phyloP scores from a whole-genome alignment of 768 basidiomycete genomes.

The Amanita fuliginea region DNA sequence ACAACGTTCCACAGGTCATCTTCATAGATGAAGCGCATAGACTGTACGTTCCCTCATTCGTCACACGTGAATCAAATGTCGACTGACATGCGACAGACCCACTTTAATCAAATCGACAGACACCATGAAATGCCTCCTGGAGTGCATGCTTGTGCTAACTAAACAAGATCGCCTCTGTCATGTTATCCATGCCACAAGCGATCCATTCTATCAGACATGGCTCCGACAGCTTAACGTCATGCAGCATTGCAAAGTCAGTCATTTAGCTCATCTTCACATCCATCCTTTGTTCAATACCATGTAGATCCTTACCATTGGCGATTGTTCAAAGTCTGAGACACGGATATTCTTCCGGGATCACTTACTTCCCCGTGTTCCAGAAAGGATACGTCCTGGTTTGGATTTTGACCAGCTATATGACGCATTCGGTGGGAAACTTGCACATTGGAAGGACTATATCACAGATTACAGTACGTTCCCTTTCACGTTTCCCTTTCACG shows the following conservation, averaged over 20 bases:
- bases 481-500: neutral
- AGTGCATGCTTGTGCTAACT: constrained; percentile 78
- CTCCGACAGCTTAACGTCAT: constrained; percentile 69
- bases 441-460: constrained; percentile 74
- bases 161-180: constrained; percentile 83
- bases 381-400: constrained; percentile 38
- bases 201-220: constrained; percentile 82
- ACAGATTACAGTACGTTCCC: constrained; percentile 51
- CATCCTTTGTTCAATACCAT: neutral
- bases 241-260: constrained; percentile 67
- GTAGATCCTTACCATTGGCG: constrained; percentile 70
- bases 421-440: constrained; percentile 77
- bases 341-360: constrained; percentile 53
- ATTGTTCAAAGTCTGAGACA: constrained; percentile 66
- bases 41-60: constrained; percentile 32
- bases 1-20: constrained; percentile 28
- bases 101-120: constrained; percentile 67
- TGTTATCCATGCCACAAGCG: constrained; percentile 73
- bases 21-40: constrained; percentile 86
- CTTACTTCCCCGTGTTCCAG: constrained; percentile 61
- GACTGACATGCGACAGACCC: constrained; percentile 32
- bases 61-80: neutral
- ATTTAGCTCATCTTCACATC: neutral
- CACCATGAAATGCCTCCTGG: constrained; percentile 76
- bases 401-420: constrained; percentile 67